Percentiles rank a stretch among this genome's conserved stretches.
These are phyloP conservation scores for Pseudopithomyces chartarum DNA, from an alignment of 2,329 filamentous ascomycete species.

Conservation along the genomic window DNA sequence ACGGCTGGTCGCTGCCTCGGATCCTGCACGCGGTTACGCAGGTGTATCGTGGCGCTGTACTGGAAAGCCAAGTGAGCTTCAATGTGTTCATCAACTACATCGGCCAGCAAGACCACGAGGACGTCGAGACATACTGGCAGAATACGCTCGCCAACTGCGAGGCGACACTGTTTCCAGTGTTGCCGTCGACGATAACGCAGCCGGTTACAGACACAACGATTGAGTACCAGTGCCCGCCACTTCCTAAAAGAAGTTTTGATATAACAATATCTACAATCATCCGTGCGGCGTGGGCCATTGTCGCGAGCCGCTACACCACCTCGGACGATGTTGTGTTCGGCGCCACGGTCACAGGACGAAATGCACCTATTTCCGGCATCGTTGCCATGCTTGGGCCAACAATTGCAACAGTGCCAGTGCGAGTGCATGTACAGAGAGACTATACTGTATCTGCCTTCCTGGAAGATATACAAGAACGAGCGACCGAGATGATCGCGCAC, in stretches of 20 bases:
- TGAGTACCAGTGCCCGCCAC: too few species aligned
- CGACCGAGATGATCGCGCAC: neutral
- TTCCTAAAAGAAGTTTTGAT: neutral
- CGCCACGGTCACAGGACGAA: neutral
- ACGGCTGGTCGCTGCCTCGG: conserved; percentile 14
- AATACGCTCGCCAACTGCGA: too few species aligned
- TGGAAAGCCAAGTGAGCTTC: conserved; percentile 11
- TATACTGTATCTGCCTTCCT: neutral
- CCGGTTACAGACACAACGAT: too few species aligned
- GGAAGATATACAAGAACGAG: neutral
- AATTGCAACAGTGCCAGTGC: neutral
- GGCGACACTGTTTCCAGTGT: too few species aligned
- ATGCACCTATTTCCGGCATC: neutral
- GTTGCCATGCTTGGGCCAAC: neutral
- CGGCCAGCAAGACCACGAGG: too few species aligned
- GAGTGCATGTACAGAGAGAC: neutral
- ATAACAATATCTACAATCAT: neutral
- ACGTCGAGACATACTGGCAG: too few species aligned
- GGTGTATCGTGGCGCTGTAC: conserved; percentile 15
- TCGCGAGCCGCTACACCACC: neutral
- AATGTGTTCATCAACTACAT: neutral
- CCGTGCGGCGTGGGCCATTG: neutral
- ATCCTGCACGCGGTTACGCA: neutral
- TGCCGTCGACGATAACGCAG: too few species aligned
- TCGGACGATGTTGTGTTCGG: neutral